A percentile compares a stretch with the other conserved stretches of the same genome.
These are phyloP conservation scores for Cryphonectria naterciae DNA, from an alignment of 2,329 filamentous ascomycete species.

Conservation along the genomic window DNA sequence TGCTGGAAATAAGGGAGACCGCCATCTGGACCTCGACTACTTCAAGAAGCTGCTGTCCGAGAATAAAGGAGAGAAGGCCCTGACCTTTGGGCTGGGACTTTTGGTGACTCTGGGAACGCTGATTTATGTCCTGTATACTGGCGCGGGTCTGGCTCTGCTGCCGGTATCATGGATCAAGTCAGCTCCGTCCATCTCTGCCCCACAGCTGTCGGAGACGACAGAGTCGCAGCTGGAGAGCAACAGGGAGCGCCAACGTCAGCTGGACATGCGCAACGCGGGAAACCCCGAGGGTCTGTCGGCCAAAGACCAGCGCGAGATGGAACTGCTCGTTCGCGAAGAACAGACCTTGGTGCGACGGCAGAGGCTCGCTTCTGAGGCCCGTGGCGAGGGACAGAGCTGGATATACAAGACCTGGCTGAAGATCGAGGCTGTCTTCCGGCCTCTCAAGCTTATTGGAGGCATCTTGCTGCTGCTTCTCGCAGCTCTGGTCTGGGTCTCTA, in stretches of 20 bases:
- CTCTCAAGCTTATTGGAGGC: conserved; percentile 85
- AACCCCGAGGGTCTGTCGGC: conserved; percentile 74
- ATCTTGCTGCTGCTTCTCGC: conserved; percentile 75
- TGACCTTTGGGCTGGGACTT: conserved; percentile 89
- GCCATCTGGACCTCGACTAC: conserved; percentile 83
- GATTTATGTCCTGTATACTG: conserved; percentile 87
- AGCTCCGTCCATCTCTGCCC: conserved; percentile 82
- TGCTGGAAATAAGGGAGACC: conserved; percentile 66
- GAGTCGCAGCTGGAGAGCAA: conserved; percentile 83
- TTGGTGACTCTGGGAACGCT: conserved; percentile 85
- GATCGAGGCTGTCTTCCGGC: conserved; percentile 79
- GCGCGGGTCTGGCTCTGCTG: conserved; percentile 83
- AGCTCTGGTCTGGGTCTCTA: conserved; percentile 81
- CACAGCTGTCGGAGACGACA: conserved; percentile 76
- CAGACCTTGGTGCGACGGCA: conserved; percentile 89
- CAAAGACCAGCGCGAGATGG: conserved; percentile 87
- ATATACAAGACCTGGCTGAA: conserved; percentile 80
- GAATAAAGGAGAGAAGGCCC: conserved; percentile 88
- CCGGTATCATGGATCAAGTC: conserved; percentile 92
- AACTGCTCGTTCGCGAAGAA: conserved; percentile 85
- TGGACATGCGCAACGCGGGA: conserved; percentile 83
- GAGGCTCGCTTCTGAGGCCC: conserved; percentile 80
- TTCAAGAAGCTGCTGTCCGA: conserved; percentile 82
- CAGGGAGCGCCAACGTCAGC: conserved; percentile 86
- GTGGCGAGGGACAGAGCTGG: conserved; percentile 75